Base-by-base conservation (phyloP, 768 basidiomycete species). In the Pleurotus tuoliensis region DNA sequence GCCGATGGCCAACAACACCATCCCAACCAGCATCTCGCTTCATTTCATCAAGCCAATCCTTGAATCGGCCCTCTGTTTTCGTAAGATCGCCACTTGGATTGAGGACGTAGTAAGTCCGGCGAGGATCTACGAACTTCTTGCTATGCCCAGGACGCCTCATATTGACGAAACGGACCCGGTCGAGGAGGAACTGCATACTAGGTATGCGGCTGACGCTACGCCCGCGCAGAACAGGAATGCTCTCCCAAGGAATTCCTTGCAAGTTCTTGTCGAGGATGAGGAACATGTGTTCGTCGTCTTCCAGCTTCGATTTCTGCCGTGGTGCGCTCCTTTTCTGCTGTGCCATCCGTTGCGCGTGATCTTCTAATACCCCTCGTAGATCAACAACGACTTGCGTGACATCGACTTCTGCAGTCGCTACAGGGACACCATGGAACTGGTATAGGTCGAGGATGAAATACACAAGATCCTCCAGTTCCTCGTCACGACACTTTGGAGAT, bases 381-480 rank as follows among this genome's bases (percentile, higher is more conserved):
- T 99, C 95, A 44, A 97, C 75, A 5, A 84, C 86, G n/a, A 95
- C 84, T 66, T 93, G 91, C 63, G 90, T 88, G 48, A 96, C 80
- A 66, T 98, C 96, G 6, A 98, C 82, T 67, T 99, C 96, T 18
- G 93, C 88, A 43, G 89, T 84, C 0, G 93, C 92, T 22, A 98
- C 83, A 0, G 88, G 86, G 2, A 93, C 80, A 1, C 96, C 95
- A 59, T 94, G 88, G 72, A 96, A 91, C 66, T 96, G 94, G 67
- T 96, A 96, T 0, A 97, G 77, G 65, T 98, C 97, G 20, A 98
- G 76, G 30, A 98, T 79, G 72, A 96, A 98, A 67, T 94, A 98
- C 2, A 92, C 82, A 34, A 98, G 75, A 66, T 99, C 97, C 68
- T 98, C 97, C 7, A 98, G 76, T 66, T 99, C 97, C 66, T 99